Base-by-base conservation (phyloP, 768 basidiomycete genomes). In the Polyporus arcularius region DNA sequence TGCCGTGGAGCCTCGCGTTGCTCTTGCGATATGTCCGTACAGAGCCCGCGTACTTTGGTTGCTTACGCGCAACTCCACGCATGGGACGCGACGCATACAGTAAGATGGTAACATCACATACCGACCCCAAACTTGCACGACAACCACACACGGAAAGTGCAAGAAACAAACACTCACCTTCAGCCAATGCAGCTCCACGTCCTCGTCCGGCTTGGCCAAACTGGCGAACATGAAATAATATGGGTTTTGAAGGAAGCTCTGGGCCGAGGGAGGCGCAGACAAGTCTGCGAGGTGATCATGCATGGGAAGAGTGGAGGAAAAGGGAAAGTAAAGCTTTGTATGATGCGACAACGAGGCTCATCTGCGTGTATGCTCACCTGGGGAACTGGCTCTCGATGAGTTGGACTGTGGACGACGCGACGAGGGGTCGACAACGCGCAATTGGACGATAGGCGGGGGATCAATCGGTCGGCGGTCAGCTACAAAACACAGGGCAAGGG, bases 161-260 rank as follows among this genome's bases (percentile, higher is more conserved):
- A 3, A 35, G 7, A 35, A 3, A 35, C 11, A 11, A 35, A 6
- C 11, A 61, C 75, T 26, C 55, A 88, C 87, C 80, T 94, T 87
- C 67, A 87, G 79, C 85, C 92, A 90, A 68, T 97, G 95, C 46
- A 96, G 73, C 73, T 96, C 94, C 12, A 88, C 82, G 66, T 96
- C 92, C 62, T 92, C 89, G 67, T 95, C 93, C 0, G 92, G 91
- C 67, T 94, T 88, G 1, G 94, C 93, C 42, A 96, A 82, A 69
- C 87, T 88, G 28, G 94, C 94, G 68, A 94, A 95, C 91, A 96
- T 96, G 74, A 96, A 95, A 72, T 94, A 96, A 72, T 96, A 96
- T 0, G 94, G 94, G 67, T 96, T 93, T 71, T 94, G 92, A 16
- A 94, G 81, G 71, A 86, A 93, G 21, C 79, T 83, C 77, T 70